Conservation (phyloP, 345 rosid genomes). For the Iberis pinnata region DNA sequence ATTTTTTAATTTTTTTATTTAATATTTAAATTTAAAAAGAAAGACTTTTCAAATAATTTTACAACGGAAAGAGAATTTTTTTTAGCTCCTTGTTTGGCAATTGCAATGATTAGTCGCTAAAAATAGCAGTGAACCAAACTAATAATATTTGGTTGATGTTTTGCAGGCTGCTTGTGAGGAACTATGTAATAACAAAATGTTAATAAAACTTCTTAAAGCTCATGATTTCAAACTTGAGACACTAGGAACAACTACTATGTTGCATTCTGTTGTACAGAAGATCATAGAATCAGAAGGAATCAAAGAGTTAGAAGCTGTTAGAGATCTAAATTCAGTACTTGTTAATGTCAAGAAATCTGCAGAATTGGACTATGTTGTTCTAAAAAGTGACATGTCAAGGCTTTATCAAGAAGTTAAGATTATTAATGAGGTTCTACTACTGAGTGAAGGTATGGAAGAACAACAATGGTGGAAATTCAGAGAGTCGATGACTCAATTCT, state of each 20-base stretch:
- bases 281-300: conserved; percentile 55
- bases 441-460: conserved; percentile 25
- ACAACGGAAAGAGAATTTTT: too few species aligned
- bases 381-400: conserved; percentile 1
- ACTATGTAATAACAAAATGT: conserved; percentile 49
- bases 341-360: conserved; percentile 25
- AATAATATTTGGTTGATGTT: conserved; percentile 8
- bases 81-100: too few species aligned
- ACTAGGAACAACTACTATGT: conserved; percentile 61
- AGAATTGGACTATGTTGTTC: conserved; percentile 16
- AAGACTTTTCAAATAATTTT: too few species aligned
- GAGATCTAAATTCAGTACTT: conserved; percentile 13
- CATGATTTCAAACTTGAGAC: conserved; percentile 69
- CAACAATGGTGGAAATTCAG: conserved; percentile 35
- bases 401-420: conserved; percentile 38
- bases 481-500: conserved; percentile 50
- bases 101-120: too few species aligned
- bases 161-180: conserved; percentile 63
- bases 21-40: too few species aligned
- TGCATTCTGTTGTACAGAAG: conserved; percentile 64
- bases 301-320: conserved; percentile 13
- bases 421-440: conserved; percentile 39
- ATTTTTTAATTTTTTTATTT: too few species aligned
- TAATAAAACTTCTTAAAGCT: conserved; percentile 61
- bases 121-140: too few species aligned